Base-by-base conservation (phyloP, 1,284 basidiomycete genomes). In the Malassezia sympodialis region DNA sequence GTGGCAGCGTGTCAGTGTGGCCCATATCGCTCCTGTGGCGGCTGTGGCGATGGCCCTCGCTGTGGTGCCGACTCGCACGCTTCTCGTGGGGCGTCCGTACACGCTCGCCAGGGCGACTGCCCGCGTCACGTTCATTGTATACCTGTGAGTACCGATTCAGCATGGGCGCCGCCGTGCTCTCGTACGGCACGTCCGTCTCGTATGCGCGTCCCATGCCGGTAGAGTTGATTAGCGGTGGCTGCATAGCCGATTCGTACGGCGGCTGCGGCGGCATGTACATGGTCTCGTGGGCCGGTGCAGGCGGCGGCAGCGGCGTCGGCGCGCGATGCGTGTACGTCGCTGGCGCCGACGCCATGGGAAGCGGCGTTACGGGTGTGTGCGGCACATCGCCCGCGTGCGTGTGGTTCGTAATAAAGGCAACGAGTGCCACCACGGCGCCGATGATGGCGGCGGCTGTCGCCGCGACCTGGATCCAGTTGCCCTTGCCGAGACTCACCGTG, bases 391-490 rank as follows among this genome's bases (percentile, higher is more conserved):
- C 45, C 30, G 59, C 58, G 45, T 60, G 50, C 39, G 58, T 58
- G 30, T 32, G 44, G 15, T 53, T 53, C 39, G 43, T 51, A 41
- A 51, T 51, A 37, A 51, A 68, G 3, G 60, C 64, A 12, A 58
- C 47, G 19, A 59, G 51, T 8, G 66, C 51, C 51, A 66, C 56
- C 50, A 65, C 58, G 32, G 62, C 61, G 19, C 65, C 66, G 15
- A 68, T 60, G 35, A 67, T 55, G 21, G 58, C 62, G 10, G 65
- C 62, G n/a, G 65, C 65, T 2, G 63, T 51, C 15, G 66, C 57
- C 12, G 66, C 66, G 19, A 68, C 65, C 50, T 68, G 66, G 49
- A 68, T 58, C 66, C 66, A 68, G 52, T 65, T 59, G 12, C 62
- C 66, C 3, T 65, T 65, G 2, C 65, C 66, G 19, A 65, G 56